Evolutionary conservation across 176 grass and related monocot species (phyloP).

Genomic region (Dactylis glomerata): DNA sequence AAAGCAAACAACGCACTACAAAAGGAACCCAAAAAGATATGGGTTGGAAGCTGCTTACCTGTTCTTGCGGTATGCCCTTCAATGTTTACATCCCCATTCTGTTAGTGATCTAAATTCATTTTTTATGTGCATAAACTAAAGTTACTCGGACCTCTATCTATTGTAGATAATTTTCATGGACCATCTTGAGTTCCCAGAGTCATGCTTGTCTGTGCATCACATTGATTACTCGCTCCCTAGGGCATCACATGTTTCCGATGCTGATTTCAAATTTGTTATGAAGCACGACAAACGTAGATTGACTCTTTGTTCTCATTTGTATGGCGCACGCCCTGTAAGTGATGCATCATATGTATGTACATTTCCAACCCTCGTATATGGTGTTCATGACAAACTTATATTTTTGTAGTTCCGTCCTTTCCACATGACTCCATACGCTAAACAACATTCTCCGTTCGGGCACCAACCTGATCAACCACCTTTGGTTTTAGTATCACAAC

Average conservation of each 20-base stretch:
- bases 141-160: neutral
- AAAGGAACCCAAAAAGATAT: neutral
- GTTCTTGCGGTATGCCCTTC: neutral
- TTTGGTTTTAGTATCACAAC: neutral
- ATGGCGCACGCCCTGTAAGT: neutral
- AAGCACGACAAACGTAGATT: neutral
- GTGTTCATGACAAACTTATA: neutral
- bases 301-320: neutral
- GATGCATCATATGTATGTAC: neutral
- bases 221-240: neutral
- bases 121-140: neutral
- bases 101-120: no score
- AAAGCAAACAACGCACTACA: neutral
- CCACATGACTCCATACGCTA: neutral
- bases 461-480: neutral
- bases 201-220: neutral
- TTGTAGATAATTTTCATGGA: neutral
- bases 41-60: neutral
- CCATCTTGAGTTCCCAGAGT: neutral
- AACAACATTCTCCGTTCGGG: neutral
- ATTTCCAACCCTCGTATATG: neutral
- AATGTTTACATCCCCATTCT: neutral
- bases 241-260: neutral
- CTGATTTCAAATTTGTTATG: neutral
- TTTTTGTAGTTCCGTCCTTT: neutral